Percentiles rank a stretch among this genome's conserved stretches.
Conservation (phyloP, 179 eudicot genomes). For the Monotropa hypopitys region DNA sequence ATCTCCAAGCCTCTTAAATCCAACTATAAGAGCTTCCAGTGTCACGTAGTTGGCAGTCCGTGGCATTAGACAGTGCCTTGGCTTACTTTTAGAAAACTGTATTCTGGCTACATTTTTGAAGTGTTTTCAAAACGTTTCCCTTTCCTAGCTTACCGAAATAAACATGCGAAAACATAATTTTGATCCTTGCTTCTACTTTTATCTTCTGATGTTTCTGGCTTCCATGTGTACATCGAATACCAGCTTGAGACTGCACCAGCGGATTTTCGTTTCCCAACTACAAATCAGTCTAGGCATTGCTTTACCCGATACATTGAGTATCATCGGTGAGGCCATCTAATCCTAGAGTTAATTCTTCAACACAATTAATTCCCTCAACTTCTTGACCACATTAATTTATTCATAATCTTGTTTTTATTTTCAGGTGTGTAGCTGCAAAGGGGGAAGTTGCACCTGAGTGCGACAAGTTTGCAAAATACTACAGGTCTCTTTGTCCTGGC, state of each 20-base stretch:
- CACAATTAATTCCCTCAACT: neutral
- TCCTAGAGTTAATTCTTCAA: neutral
- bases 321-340: constrained; percentile 36
- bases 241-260: constrained; percentile 76
- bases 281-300: constrained; percentile 67
- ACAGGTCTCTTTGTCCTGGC: constrained; percentile 59
- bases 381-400: neutral
- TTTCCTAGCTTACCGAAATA: neutral
- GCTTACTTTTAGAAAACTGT: too few relatives aligned
- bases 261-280: constrained; percentile 63
- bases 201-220: neutral
- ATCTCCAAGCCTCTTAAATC: too few relatives aligned
- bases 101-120: neutral
- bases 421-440: constrained; percentile 56
- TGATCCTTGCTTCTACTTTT: neutral
- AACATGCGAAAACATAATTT: neutral
- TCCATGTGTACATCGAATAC: neutral
- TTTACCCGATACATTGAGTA: constrained; percentile 68
- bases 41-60: too few relatives aligned
- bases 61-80: too few relatives aligned
- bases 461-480: constrained; percentile 54
- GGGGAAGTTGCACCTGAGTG: constrained; percentile 73
- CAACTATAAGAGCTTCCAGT: too few relatives aligned
- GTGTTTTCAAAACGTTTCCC: neutral
- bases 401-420: neutral